Evolutionary conservation across 2,329 filamentous ascomycete species (phyloP).

Genomic region (Aspergillus transmontanensis): DNA sequence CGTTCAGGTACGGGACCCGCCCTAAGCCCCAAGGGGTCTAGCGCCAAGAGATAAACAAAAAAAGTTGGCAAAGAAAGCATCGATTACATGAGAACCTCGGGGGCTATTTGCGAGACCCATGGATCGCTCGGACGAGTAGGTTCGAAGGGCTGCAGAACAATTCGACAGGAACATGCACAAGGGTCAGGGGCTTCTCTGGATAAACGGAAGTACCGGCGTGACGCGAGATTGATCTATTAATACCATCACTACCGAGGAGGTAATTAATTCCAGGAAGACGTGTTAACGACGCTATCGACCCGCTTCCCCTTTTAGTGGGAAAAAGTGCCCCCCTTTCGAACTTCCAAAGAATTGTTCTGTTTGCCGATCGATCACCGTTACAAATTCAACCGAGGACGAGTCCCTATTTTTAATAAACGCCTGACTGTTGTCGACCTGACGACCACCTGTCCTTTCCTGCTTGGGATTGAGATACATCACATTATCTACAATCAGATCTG

Average conservation of each 20-base stretch:
- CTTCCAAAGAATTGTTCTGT: conserved; percentile 20
- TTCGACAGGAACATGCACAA: neutral
- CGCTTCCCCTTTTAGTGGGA: conserved; percentile 29
- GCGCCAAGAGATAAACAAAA: neutral
- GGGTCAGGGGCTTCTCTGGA: neutral
- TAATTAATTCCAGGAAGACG: conserved; percentile 7
- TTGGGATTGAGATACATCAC: conserved; percentile 8
- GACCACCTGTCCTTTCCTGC: conserved; percentile 24
- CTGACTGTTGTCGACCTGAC: conserved; percentile 13
- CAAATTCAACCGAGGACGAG: conserved; percentile 17
- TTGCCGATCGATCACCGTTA: conserved; percentile 23
- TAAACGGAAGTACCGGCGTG: neutral
- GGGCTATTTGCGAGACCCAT: neutral
- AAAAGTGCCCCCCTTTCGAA: conserved; percentile 26
- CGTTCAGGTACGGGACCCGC: conserved; percentile 1
- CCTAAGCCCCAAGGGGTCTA: neutral
- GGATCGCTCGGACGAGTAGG: neutral
- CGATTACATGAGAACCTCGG: neutral
- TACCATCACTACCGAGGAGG: conserved; percentile 1
- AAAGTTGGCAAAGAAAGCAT: neutral
- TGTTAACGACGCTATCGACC: conserved; percentile 22
- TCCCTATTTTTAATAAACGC: conserved; percentile 17
- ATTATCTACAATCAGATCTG: conserved; percentile 8
- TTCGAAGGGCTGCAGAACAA: neutral
- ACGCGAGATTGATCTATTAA: conserved; percentile 8